Base-by-base conservation (phyloP, 2,329 filamentous ascomycete genomes). In the Thermothelomyces thermophilus region DNA sequence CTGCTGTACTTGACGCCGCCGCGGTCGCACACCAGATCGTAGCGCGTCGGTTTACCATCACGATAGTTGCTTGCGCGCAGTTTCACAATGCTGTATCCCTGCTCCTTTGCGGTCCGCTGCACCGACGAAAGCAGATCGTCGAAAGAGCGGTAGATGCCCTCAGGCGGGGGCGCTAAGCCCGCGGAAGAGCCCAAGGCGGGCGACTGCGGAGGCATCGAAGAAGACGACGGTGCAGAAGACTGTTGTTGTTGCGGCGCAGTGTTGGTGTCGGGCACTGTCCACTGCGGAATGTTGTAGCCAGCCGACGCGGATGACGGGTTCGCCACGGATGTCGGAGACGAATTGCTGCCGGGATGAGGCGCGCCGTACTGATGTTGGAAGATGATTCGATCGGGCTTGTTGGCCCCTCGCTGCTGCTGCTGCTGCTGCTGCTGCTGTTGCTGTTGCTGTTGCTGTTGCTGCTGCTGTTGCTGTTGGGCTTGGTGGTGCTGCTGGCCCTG, bases 1-100 rank as follows among this genome's bases (percentile, higher is more conserved):
- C 78, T 82, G 67, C 71, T 80, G 66, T 82, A 82, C 65, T 82
- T 82, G 62, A 82, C 79, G 53, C 79, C 79, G 47, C 79, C 79
- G 35, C 79, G 77, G 56, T 82, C 79, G 65, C 79, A 82, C 30
- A 82, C 79, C 10, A 82, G 69, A 55, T 82, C 79, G 64, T 81
- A 82, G 14, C 79, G 74, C 17, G 79, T 82, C 1, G 79, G 77
- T 58, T 81, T 81, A 52, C 76, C 75, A 47, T 82, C 79, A 39
- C 79, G 77, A 57, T 82, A 82, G 65, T 82, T 82, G 59, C 77
- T 81, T 5, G 79, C 77, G 31, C 79, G 74, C 10, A 82, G 69
- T 67, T 82, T 82, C 56, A 82, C 79, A 13, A 82, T 77, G 34
- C 77, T 77, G 56, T 81, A 82, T 41, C 79, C 79, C 56, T 82